Base-by-base conservation (phyloP, 2,329 filamentous ascomycete genomes). In the Pseudogymnoascus sp. region DNA sequence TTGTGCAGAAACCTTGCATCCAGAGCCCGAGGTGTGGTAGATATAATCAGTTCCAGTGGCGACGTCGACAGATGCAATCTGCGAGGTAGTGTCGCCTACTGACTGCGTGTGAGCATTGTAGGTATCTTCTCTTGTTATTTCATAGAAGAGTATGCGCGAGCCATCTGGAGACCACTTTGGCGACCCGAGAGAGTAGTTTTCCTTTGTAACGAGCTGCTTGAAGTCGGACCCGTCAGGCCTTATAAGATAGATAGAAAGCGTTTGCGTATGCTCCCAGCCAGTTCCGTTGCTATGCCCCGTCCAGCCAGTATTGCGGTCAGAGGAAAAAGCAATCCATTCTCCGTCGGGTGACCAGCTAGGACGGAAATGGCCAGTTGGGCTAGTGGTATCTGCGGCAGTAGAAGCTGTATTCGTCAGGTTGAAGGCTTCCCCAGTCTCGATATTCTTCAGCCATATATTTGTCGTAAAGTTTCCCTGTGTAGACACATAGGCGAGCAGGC, bases 291-390 rank as follows among this genome's bases (percentile, higher is more conserved):
- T 73, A 63, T 79, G 76, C 0, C 77, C 77, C 3, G 70, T 71
- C 77, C 76, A 79, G 14, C 69, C 68, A 1, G 76, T 78, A 61
- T 78, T 78, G 28, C 74, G 73, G 59, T 79, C 76, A 1, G 76
- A 79, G 11, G 71, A 71, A 62, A 79, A 78, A 2, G 71, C 73
- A 61, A 78, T 69, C 74, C 75, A 78, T 62, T 77, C 63, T 18
- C 77, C 76, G 42, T 78, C 71, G 0, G 77, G 76, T 0, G 75
- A 77, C 76, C 76, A 78, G 4, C 68, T 66, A 0, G 77, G 77
- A 1, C 73, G 71, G 65, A 77, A 78, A 65, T 75, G 70, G 5
- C 76, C 74, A 37, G 74, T 70, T 14, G 75, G 74, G 5, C 66
- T 64, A 12, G 63, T 64, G 11, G 66, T 61, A n/a, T 70, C 69